These are phyloP conservation scores for Leishmania lainsoni DNA, from an alignment of 208 protist genomes.

Conservation along the genomic window DNA sequence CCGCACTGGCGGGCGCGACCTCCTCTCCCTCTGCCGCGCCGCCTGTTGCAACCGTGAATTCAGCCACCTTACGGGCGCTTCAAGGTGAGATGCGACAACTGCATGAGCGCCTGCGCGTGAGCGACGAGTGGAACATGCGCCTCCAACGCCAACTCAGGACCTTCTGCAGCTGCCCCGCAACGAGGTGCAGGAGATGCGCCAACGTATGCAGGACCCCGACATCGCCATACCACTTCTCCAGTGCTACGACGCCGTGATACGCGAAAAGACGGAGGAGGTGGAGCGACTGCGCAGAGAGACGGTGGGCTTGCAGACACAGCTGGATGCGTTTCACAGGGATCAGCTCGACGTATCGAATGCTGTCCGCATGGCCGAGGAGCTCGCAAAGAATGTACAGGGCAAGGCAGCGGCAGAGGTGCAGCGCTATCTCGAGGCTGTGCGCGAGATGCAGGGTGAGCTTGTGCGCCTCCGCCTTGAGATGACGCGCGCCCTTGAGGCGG, in stretches of 20 bases:
- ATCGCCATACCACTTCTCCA: constrained; percentile 84
- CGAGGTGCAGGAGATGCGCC: constrained; percentile 59
- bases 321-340: constrained; percentile 32
- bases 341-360: constrained; percentile 45
- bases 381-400: constrained; percentile 50
- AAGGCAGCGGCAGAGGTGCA: constrained; percentile 36
- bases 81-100: constrained; percentile 50
- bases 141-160: constrained; percentile 76
- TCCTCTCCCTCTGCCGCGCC: background rate
- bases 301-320: constrained; percentile 24
- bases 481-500: constrained; percentile 34
- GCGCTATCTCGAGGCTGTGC: constrained; percentile 26
- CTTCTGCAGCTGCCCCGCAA: constrained; percentile 68
- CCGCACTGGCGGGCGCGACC: background rate
- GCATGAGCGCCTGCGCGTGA: constrained; percentile 62
- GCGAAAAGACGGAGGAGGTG: constrained; percentile 66
- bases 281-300: constrained; percentile 41
- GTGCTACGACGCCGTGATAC: constrained; percentile 86
- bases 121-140: constrained; percentile 85
- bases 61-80: constrained; percentile 4
- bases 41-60: background rate
- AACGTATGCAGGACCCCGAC: constrained; percentile 80
- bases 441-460: constrained; percentile 36
- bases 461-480: constrained; percentile 45
- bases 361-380: constrained; percentile 58